phyloP scores from a whole-genome alignment of 208 protist species.

The Crithidia brevicula region DNA sequence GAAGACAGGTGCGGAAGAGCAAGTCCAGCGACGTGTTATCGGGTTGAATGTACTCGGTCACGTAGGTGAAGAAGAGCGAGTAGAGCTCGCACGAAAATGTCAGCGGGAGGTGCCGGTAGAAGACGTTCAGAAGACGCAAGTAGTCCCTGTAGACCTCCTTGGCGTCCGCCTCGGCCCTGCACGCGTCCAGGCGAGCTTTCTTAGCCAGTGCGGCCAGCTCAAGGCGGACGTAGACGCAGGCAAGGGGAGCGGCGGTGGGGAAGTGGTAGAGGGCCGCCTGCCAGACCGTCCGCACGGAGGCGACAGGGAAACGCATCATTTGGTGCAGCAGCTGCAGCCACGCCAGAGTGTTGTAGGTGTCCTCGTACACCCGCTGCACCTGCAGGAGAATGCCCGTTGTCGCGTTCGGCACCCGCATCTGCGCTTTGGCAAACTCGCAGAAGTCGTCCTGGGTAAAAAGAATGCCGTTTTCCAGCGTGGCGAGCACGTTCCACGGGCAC shows the following conservation, averaged over 20 bases:
- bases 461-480: constrained; percentile 41
- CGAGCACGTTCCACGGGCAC: constrained; percentile 82
- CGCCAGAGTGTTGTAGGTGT: constrained; percentile 63
- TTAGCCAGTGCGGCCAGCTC: constrained; percentile 64
- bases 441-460: constrained; percentile 27
- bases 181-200: constrained; percentile 46
- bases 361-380: constrained; percentile 51
- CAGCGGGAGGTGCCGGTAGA: constrained; percentile 81
- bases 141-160: constrained; percentile 62
- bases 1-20: constrained; percentile 66
- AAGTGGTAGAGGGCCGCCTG: constrained; percentile 74
- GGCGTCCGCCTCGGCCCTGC: constrained; percentile 62
- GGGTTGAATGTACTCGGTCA: constrained; percentile 60
- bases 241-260: constrained; percentile 64
- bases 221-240: constrained; percentile 51
- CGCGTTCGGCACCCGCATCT: constrained; percentile 61
- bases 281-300: constrained; percentile 69
- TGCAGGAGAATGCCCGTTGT: constrained; percentile 51
- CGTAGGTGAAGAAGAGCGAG: constrained; percentile 74
- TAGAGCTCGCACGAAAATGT: constrained; percentile 77
- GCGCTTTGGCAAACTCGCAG: constrained; percentile 22
- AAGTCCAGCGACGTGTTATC: constrained; percentile 58
- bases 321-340: constrained; percentile 71
- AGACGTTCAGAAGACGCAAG: constrained; percentile 76
- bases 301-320: constrained; percentile 71